Evolutionary conservation across 495 filamentous ascomycete genomes (phyloP).

Genomic region (Opeltia flavorubescens): DNA sequence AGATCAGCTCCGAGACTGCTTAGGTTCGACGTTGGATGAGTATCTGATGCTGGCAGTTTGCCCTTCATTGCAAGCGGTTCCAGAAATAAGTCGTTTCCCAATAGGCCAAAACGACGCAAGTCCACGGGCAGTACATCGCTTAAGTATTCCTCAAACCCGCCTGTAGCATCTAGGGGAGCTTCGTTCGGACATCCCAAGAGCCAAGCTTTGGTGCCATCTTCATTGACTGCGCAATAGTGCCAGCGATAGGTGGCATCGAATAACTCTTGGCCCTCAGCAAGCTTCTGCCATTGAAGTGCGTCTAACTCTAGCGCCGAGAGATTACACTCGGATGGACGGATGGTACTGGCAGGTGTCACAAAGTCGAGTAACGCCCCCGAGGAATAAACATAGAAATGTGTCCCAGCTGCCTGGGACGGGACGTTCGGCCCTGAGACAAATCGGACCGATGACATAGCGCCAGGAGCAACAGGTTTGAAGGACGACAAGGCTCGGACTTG

Average conservation of each 20-base stretch:
- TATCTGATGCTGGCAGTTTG: constrained; percentile 37
- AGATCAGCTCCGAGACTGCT: constrained; percentile 69
- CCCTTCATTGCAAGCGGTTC: constrained; percentile 42
- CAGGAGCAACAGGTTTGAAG: constrained; percentile 62
- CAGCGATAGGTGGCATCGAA: constrained; percentile 79
- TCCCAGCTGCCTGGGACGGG: constrained; percentile 74
- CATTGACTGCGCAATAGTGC: constrained; percentile 94
- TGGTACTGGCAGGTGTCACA: constrained; percentile 79
- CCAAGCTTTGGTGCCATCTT: constrained; percentile 91
- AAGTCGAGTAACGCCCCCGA: constrained; percentile 88
- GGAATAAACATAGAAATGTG: constrained; percentile 88
- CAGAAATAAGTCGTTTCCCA: constrained; percentile 60
- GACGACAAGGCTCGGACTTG: constrained; percentile 62
- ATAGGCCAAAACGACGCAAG: constrained; percentile 67
- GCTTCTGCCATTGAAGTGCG: constrained; percentile 77
- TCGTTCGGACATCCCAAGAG: constrained; percentile 83
- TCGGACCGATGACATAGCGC: constrained; percentile 74
- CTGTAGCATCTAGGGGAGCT: constrained; percentile 31
- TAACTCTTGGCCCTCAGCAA: constrained; percentile 85
- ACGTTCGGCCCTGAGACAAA: constrained; percentile 82
- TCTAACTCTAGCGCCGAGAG: constrained; percentile 76
- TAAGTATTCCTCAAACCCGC: constrained; percentile 67
- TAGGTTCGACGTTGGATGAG: constrained; percentile 29
- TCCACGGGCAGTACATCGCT: constrained; percentile 90
- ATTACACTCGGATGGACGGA: constrained; percentile 71